A percentile compares a stretch with the other conserved stretches of the same genome.
Evolutionary conservation across 371 early-diverging fungal species (phyloP).

Genomic region (Syncephalastrum sp.): DNA sequence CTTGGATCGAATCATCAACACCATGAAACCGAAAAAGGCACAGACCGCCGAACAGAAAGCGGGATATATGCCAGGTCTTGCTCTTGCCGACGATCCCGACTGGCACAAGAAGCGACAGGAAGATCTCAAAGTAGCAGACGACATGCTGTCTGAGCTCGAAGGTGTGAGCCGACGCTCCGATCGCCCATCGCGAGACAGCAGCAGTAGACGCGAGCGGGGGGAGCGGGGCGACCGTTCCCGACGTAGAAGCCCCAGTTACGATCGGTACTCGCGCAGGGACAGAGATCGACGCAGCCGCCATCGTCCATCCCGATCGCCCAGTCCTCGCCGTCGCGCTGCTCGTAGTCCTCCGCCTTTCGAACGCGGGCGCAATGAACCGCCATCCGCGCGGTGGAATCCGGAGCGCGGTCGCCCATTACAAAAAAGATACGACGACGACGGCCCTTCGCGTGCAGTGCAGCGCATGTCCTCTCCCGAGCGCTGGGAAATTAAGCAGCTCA

Average conservation of each 20-base stretch:
- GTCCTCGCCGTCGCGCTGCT: slow-evolving; percentile 29
- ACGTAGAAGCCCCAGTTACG: slow-evolving; percentile 26
- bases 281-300: slow-evolving; percentile 18
- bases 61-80: slow-evolving; percentile 81
- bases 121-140: slow-evolving; percentile 44
- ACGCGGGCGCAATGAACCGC: slow-evolving; percentile 69
- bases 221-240: slow-evolving; percentile 13
- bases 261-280: slow-evolving; percentile 21
- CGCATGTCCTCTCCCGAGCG: slow-evolving; percentile 95
- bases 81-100: slow-evolving; percentile 64
- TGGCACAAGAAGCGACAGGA: slow-evolving; percentile 48
- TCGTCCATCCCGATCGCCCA: slow-evolving; percentile 19
- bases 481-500: slow-evolving; percentile 96
- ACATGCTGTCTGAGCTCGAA: slow-evolving; percentile 62
- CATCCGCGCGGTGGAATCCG: slow-evolving; percentile 62
- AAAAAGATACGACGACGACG: slow-evolving; percentile 57
- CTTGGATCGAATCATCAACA: slow-evolving; percentile 85
- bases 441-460: slow-evolving; percentile 66
- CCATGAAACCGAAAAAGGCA: slow-evolving; percentile 72
- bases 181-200: slow-evolving; percentile 21
- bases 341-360: slow-evolving; percentile 58
- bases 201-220: slow-evolving; percentile 24
- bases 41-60: slow-evolving; percentile 47
- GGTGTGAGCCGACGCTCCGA: slow-evolving; percentile 26
- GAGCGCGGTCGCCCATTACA: slow-evolving; percentile 49